Evolutionary conservation across 2,329 filamentous ascomycete genomes (phyloP), one percentile per base, ranked within the genome.

Genomic region (Colletotrichum sp.): DNA sequence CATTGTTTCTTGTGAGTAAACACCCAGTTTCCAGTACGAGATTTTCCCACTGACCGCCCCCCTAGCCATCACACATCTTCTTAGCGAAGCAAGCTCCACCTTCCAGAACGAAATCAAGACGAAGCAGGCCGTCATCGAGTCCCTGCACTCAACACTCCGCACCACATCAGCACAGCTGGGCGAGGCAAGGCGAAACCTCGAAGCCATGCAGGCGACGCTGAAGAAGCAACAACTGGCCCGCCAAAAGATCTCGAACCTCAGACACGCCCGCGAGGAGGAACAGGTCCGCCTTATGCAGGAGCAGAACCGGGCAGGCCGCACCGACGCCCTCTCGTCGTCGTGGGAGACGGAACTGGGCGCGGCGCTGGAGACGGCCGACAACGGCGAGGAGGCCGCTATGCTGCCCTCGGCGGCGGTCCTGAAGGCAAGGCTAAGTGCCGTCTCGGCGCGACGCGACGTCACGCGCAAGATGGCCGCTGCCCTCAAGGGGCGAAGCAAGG

Each of bases 91-190:
- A 7, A 93, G 96, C 66, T 90, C 92, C 59, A 92, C 95, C 60
- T 96, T 98, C 82, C 93, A 95, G 72, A 89, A 92, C 65, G 95
- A 96, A 83, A 92, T 98, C 78, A 94, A 93, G 80, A 89, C 93
- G 60, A 98, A 98, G 83, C 96, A 98, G 85, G 90, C 93, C 66
- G 91, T 93, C 34, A 93, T 99, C 70, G 96, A 98, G 82, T 90
- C 92, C 18, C 92, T 98, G 44, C 96, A 98, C 84, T 88, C 91
- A 57, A 93, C 94, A 30, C 93, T 99, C 68, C 94, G 95, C 65
- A 93, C 95, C 72, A 93, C 95, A 3, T 97, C 96, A 2, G 90
- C 93, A 24, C 92, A 95, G 77, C 91, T 98, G 36, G 93, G 94
- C 78, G 94, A 96, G 71, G 94, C 96, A 71, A 92, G 95, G 71